Percentiles rank a stretch among this genome's conserved stretches.
phyloP scores from a whole-genome alignment of 2,329 filamentous ascomycete species.

The Sarocladium brachiariae region DNA sequence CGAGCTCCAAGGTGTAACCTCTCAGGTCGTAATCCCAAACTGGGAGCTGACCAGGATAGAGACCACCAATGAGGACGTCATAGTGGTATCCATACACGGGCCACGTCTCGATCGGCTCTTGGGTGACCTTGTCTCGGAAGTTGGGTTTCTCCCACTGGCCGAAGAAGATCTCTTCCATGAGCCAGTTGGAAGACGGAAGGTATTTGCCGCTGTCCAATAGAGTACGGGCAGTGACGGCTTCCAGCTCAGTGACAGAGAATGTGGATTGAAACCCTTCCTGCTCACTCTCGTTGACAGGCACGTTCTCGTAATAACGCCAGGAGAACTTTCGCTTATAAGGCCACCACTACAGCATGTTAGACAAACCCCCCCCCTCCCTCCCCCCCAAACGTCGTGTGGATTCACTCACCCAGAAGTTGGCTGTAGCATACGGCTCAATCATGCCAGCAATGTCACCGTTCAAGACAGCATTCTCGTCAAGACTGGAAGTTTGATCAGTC shows the following conservation, averaged over 20 bases:
- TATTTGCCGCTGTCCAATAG: conserved; percentile 41
- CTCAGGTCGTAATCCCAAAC: conserved; percentile 44
- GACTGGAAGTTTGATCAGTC: conserved; percentile 24
- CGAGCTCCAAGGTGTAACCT: conserved; percentile 43
- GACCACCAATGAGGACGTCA: conserved; percentile 44
- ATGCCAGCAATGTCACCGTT: conserved; percentile 42
- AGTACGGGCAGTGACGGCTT: conserved; percentile 32
- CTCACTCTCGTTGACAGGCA: conserved; percentile 29
- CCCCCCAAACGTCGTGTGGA: no score
- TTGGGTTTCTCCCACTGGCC: conserved; percentile 41
- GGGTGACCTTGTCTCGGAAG: conserved; percentile 43
- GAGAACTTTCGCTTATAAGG: conserved; percentile 44
- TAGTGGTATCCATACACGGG: conserved; percentile 48
- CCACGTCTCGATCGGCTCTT: conserved; percentile 35
- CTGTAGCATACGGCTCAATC: conserved; percentile 43
- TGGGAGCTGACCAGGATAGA: conserved; percentile 40
- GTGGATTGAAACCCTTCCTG: conserved; percentile 46
- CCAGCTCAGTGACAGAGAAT: conserved; percentile 39
- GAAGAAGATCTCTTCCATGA: conserved; percentile 43
- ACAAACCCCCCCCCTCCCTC: no score
- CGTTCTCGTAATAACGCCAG: conserved; percentile 44
- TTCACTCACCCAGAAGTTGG: conserved; percentile 40
- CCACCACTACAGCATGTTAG: conserved; percentile 35
- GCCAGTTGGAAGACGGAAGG: conserved; percentile 39
- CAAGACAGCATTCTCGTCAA: conserved; percentile 40